phyloP scores from a whole-genome alignment of 2,329 filamentous ascomycete genomes.

The Penicillium sp. region DNA sequence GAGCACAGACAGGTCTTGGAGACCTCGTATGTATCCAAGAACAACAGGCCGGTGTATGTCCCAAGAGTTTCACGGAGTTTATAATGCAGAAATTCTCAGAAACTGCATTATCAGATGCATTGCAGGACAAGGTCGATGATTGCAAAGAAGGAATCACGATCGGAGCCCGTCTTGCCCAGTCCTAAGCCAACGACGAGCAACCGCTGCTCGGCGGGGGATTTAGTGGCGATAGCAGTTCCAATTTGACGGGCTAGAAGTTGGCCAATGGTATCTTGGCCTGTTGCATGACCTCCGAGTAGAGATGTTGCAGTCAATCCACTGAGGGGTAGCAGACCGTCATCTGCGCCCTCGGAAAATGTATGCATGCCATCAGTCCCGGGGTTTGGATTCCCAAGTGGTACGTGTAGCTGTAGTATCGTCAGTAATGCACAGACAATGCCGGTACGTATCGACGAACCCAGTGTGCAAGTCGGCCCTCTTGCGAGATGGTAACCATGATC shows the following conservation, averaged over 20 bases:
- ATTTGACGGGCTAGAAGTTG: constrained; percentile 90
- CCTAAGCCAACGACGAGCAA: constrained; percentile 62
- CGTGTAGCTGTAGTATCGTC: constrained; percentile 28
- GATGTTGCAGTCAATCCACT: constrained; percentile 83
- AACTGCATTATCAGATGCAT: constrained; percentile 28
- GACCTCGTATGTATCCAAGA: background rate
- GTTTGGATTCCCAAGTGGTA: constrained; percentile 36
- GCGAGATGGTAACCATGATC: constrained; percentile 84
- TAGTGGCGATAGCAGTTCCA: constrained; percentile 73
- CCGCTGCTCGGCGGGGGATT: constrained; percentile 63
- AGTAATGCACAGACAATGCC: background rate
- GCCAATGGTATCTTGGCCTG: constrained; percentile 77
- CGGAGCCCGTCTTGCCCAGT: constrained; percentile 47
- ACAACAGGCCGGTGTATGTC: too few species aligned
- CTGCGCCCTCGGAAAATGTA: constrained; percentile 43
- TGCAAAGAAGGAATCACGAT: constrained; percentile 45
- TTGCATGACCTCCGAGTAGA: constrained; percentile 77
- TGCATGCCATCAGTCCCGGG: constrained; percentile 39
- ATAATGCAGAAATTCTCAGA: background rate
- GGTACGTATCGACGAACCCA: constrained; percentile 64
- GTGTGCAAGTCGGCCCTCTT: constrained; percentile 81
- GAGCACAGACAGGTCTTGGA: background rate
- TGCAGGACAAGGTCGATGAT: constrained; percentile 46
- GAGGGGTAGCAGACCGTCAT: constrained; percentile 68
- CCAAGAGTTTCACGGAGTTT: background rate